Evolutionary conservation across 108 stramenopile species (phyloP).

Genomic region (Nitzschia putrida): DNA sequence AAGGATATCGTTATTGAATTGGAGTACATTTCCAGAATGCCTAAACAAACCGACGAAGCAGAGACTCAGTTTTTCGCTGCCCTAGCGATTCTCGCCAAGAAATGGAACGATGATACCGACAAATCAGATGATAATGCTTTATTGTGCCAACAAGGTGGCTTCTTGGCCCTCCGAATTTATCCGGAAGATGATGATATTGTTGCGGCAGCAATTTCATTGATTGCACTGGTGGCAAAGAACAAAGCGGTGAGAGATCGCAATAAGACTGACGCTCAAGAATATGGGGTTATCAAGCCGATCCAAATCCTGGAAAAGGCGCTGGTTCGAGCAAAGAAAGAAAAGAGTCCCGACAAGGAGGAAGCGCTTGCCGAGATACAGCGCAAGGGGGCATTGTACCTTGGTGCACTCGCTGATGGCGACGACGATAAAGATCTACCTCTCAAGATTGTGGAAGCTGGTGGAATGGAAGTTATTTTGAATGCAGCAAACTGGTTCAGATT

Average conservation of each 20-base stretch:
- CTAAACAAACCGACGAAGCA: background rate
- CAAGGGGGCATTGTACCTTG: constrained; percentile 54
- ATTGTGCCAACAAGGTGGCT: constrained; percentile 43
- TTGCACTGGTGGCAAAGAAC: constrained; percentile 72
- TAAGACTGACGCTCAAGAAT: constrained; percentile 37
- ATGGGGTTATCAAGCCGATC: constrained; percentile 48
- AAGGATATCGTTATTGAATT: constrained; percentile 36
- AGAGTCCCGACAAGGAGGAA: constrained; percentile 34
- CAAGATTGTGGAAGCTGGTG: constrained; percentile 48
- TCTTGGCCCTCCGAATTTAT: constrained; percentile 28
- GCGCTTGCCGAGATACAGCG: constrained; percentile 53
- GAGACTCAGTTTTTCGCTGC: constrained; percentile 25
- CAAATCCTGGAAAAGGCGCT: constrained; percentile 27
- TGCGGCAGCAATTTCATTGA: constrained; percentile 85
- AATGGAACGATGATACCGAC: constrained; percentile 19
- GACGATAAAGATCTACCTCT: constrained; percentile 23
- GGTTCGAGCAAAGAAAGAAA: constrained; percentile 43
- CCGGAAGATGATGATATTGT: constrained; percentile 82
- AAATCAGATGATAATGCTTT: constrained; percentile 20
- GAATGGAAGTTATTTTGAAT: constrained; percentile 45
- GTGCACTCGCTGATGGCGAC: constrained; percentile 53
- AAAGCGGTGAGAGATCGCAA: constrained; percentile 39
- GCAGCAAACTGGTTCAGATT: constrained; percentile 57
- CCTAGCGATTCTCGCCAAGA: constrained; percentile 29
- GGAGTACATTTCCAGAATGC: constrained; percentile 16